Conservation (phyloP, 1,284 basidiomycete genomes). For the Puccinia horiana region DNA sequence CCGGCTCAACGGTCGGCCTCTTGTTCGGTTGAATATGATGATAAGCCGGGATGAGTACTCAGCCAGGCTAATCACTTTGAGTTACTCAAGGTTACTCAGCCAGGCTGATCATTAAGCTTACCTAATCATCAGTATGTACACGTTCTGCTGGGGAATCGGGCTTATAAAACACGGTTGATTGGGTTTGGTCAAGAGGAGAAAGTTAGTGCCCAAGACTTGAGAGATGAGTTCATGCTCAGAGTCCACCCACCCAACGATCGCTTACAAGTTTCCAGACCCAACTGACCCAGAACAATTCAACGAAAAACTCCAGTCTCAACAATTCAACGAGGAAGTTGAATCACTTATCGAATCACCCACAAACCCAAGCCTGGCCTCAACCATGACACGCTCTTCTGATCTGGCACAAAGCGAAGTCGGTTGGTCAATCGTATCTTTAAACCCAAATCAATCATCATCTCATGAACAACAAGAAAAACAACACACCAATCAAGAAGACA, state of each 20-base stretch:
- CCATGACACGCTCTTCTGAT: no score
- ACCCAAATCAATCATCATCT: neutral
- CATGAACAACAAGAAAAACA: neutral
- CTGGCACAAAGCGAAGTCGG: neutral
- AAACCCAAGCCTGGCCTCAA: neutral
- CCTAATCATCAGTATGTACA: neutral
- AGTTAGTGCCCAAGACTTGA: no score
- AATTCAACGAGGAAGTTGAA: no score
- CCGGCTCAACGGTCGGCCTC: no score
- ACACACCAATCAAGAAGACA: no score
- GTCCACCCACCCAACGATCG: neutral
- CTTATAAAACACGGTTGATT: no score
- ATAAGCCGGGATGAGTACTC: neutral
- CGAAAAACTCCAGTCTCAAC: neutral
- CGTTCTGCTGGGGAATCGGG: no score
- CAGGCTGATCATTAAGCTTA: neutral
- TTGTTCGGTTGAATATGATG: no score
- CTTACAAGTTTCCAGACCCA: constrained; percentile 14
- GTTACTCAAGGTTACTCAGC: neutral
- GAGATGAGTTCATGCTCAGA: neutral
- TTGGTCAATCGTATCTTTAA: neutral
- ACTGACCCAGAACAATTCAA: neutral
- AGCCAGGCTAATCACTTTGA: neutral
- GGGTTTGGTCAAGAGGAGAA: no score
- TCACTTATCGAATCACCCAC: neutral